Conservation (phyloP, 768 basidiomycete species). For the Hortiboletus campestris region DNA sequence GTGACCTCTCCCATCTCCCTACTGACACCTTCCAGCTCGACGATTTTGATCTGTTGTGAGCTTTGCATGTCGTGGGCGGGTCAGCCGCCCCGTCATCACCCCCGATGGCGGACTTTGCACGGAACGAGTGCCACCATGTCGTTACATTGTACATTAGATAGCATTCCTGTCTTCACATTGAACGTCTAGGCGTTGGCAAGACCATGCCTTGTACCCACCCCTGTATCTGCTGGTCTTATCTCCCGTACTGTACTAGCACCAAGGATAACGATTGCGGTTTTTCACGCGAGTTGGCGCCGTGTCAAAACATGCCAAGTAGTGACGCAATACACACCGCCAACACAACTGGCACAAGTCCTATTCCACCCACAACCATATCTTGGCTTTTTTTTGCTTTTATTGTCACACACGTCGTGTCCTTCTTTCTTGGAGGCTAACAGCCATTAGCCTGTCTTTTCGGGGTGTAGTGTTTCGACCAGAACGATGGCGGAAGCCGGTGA, state of each 20-base stretch:
- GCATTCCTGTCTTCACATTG: not conserved
- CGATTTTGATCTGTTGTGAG: conserved; percentile 85
- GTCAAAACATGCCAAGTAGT: conserved; percentile 10
- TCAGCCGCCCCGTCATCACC: not conserved
- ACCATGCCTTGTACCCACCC: not conserved
- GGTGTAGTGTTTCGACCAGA: conserved; percentile 16
- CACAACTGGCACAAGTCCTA: conserved; percentile 1
- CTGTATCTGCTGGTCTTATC: not conserved
- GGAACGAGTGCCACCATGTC: not conserved
- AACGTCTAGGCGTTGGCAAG: not conserved
- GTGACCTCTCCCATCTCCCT: not conserved
- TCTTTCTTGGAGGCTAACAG: conserved; percentile 12
- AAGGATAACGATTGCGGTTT: conserved; percentile 7
- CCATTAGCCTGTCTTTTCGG: conserved; percentile 9
- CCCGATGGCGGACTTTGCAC: conserved; percentile 3
- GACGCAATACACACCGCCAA: conserved; percentile 1
- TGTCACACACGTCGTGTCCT: conserved; percentile 4
- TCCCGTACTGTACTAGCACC: not conserved
- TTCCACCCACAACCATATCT: conserved; percentile 7
- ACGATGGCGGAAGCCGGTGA: conserved; percentile 76
- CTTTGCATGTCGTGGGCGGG: not conserved
- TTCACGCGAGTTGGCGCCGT: conserved; percentile 23
- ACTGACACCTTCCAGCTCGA: conserved; percentile 62
- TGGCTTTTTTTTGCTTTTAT: not conserved
- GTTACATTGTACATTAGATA: not conserved